A percentile compares a stretch with the other conserved stretches of the same genome.
phyloP scores from a whole-genome alignment of 2,329 filamentous ascomycete genomes.

The Alternaria sp. region DNA sequence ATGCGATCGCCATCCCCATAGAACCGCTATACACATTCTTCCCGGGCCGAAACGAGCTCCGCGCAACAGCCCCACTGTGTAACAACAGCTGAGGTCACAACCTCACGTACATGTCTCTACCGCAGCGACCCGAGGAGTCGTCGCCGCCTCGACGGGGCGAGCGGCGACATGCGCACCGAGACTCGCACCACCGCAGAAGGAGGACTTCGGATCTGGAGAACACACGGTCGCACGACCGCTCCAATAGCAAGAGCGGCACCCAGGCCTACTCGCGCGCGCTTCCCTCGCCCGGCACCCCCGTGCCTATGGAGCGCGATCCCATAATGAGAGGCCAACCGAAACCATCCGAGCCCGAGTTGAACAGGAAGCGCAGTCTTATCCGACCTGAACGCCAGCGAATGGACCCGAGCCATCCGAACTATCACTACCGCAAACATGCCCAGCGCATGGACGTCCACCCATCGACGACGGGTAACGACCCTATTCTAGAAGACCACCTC shows the following conservation, averaged over 20 bases:
- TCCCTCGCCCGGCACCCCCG: conserved; percentile 56
- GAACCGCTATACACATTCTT: conserved; percentile 20
- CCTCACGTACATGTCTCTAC: conserved; percentile 56
- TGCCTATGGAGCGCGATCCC: conserved; percentile 61
- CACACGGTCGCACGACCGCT: conserved; percentile 59
- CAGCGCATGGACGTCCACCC: conserved; percentile 90
- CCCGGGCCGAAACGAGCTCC: conserved; percentile 5
- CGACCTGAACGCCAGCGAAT: conserved; percentile 88
- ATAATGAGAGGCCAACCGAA: conserved; percentile 55
- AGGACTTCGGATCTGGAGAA: conserved; percentile 73
- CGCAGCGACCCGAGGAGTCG: conserved; percentile 68
- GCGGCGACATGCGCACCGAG: conserved; percentile 65
- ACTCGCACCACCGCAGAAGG: conserved; percentile 61
- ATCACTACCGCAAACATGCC: conserved; percentile 94
- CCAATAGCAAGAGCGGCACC: conserved; percentile 51
- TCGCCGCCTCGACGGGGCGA: conserved; percentile 63
- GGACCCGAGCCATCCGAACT: conserved; percentile 89
- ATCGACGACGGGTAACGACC: conserved; percentile 91
- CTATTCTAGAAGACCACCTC: conserved; percentile 76
- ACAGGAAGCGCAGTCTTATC: conserved; percentile 86
- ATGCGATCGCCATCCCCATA: conserved; percentile 12
- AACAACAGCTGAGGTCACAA: conserved; percentile 34
- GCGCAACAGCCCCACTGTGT: conserved; percentile 18
- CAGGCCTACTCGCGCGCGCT: conserved; percentile 53
- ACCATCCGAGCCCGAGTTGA: conserved; percentile 59